Evolutionary conservation across 2,329 filamentous ascomycete species (phyloP), one percentile per base, ranked within the genome.

Genomic region (Diatrype stigma): DNA sequence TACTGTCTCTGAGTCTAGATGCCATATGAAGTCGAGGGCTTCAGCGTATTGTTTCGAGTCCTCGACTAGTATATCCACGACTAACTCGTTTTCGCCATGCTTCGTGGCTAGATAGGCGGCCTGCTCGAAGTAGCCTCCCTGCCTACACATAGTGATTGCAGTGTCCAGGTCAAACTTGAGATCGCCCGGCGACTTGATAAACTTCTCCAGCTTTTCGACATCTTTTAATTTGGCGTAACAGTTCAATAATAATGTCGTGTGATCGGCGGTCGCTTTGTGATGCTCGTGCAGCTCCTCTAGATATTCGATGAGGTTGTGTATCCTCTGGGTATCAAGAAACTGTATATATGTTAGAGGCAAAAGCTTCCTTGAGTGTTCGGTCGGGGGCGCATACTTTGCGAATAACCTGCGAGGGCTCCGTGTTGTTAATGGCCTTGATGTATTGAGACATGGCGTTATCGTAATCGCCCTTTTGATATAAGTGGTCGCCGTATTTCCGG

Each of bases 371-470:
- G 34, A 6, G 16, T 23, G n/a, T 1, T 32, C n/a, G 21, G n/a
- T 6, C 6, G 4, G 17, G n/a, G n/a, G n/a, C n/a, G n/a, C 61
- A 47, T 64, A 89, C 87, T 75, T 96, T 96, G 61, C 93, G 82
- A 63, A 97, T 96, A 45, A 97, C 90, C 64, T 96, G 93, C 2
- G 93, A 96, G 6, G 93, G 93, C 63, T 97, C 93, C 0, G 93
- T 97, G 52, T 90, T 94, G 65, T 96, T 92, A 53, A 99, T 96
- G 0, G 95, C 93, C 60, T 90, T 88, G 55, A 99, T 84, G 65
- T 99, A 99, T 68, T 97, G 94, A 62, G 95, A 87, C 95, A 99
- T 99, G n/a, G 95, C 92, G 6, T 89, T 94, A 64, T 99, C 94
- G 64, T 93, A 99, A 64, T 96, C 92, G 4, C 89, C 90, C 63